Evolutionary conservation across 371 early-diverging fungal species (phyloP), one percentile per base, ranked within the genome.

Genomic region (Lichtheimia corymbifera): DNA sequence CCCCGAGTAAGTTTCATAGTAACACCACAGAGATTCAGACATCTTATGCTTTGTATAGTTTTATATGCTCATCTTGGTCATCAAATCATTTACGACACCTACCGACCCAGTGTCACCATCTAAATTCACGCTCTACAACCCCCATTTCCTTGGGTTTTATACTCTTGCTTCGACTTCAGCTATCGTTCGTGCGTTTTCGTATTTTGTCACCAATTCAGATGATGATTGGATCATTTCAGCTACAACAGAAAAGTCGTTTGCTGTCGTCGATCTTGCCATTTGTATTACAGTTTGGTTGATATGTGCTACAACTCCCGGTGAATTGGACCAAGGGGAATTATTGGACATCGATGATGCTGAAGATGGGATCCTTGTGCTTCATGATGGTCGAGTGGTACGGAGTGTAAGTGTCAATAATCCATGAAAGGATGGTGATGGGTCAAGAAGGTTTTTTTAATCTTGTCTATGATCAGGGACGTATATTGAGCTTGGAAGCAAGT

Each of bases 401-500:
- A 80, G 73, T 62, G 80, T 76, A 68, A 67, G 68, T 67, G 22
- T 13, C 22, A 22, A 27, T 20, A 15, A n/a, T 3, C 44, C n/a
- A 43, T 22, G 35, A 35, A 28, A 4, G 28, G 28, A 28, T 28
- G 28, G 27, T 2, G 3, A 35, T 1, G 12, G 12, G 35, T 54
- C 12, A 5, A 20, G 5, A 13, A n/a, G n/a, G n/a, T n/a, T 13
- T 15, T 5, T 30, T n/a, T 25, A 20, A 18, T 22, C 20, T 35
- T 13, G 42, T 49, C 62, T 53, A 61, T 64, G 43, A 61, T 12
- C 64, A 83, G 68, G 75, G 80, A 5, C 84, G 86, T 44, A 76
- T 82, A 13, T 68, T 83, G 12, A 82, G 83, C 47, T 76, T 85
- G 13, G 90, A 89, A 61, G 73, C 76, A 25, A 82, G 73, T 22